Base-by-base conservation (phyloP, 2,329 filamentous ascomycete genomes). In the Pseudohalonectria lignicola region DNA sequence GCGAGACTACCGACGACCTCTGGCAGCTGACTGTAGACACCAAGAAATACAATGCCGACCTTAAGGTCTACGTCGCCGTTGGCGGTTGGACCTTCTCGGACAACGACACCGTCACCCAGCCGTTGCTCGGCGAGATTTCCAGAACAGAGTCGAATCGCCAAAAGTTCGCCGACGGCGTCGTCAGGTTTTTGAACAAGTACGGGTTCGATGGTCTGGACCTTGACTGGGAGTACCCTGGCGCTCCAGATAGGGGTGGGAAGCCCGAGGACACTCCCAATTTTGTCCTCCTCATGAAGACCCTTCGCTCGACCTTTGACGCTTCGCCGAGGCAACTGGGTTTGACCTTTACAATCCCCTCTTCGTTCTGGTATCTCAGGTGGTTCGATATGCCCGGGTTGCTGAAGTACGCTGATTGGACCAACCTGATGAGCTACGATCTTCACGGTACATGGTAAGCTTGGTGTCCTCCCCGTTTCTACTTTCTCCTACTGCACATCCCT, bases 361-460 rank as follows among this genome's bases (percentile, higher is more conserved):
- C 29, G 3, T 52, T 45, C 39, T 50, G 49, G 48, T 51, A 51
- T 35, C 38, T 61, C 0, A 41, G 43, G 1, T 38, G 45, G 23
- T 61, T 61, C 15, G 49, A 55, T 16, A 18, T 60, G 5, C 21
- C 15, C 18, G 40, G 11, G 12, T 18, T n/a, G 19, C 12, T 48
- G 12, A 39, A 49, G 3, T 34, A 49, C 2, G 54, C 54, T 0
- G 57, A 66, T 23, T 65, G 48, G 42, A 47, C 62, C 29, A 69
- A 66, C 34, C 17, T 69, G 2, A 62, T 68, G 53, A 49, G 52
- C 0, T 68, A 67, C 28, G 63, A 68, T 40, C 44, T 59, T 1
- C 53, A 69, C 41, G 66, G 66, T 0, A 39, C 50, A 1, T 67
- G 60, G 62, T 18, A 20, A 18, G 23, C 23, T 26, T n/a, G n/a